Percentiles rank a stretch among this genome's conserved stretches.
phyloP scores from a whole-genome alignment of 2,329 filamentous ascomycete species.

The Neonectria sp. region DNA sequence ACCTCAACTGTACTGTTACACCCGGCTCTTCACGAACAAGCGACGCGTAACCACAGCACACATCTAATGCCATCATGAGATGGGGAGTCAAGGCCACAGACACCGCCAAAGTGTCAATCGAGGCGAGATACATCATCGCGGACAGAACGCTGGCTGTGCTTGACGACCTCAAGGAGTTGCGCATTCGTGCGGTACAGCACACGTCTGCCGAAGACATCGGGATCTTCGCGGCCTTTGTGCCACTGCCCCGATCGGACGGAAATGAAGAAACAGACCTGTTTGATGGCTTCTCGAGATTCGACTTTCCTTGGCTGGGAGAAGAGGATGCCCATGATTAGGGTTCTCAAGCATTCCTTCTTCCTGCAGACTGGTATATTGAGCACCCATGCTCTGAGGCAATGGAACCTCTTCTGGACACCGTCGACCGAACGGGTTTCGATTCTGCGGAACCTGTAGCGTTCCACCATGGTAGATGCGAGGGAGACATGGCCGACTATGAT shows the following conservation, averaged over 20 bases:
- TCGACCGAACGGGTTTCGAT: too few relatives aligned
- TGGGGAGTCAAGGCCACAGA: slow-evolving; percentile 21
- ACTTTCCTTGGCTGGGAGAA: slow-evolving; percentile 20
- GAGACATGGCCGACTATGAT: not conserved
- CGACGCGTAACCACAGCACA: not conserved
- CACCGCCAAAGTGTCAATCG: slow-evolving; percentile 37
- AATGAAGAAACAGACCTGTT: slow-evolving; percentile 10
- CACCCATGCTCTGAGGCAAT: not conserved
- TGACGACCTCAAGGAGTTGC: slow-evolving; percentile 17
- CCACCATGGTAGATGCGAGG: not conserved
- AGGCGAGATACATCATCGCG: slow-evolving; percentile 30
- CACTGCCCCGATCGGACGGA: not conserved
- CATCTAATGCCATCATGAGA: slow-evolving; percentile 19
- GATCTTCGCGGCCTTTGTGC: slow-evolving; percentile 15
- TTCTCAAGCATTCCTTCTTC: not conserved
- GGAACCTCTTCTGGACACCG: not conserved
- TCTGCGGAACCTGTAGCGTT: not conserved
- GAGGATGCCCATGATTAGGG: slow-evolving; percentile 6
- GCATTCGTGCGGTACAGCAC: slow-evolving; percentile 18
- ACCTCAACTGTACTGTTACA: not conserved
- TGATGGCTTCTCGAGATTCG: not conserved
- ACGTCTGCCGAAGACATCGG: slow-evolving; percentile 17
- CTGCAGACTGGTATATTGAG: not conserved
- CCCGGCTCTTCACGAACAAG: not conserved
- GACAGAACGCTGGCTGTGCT: slow-evolving; percentile 20